A percentile compares a stretch with the other conserved stretches of the same genome.
Evolutionary conservation across 2,329 filamentous ascomycete genomes (phyloP).

Genomic region (Endothia cerciana): DNA sequence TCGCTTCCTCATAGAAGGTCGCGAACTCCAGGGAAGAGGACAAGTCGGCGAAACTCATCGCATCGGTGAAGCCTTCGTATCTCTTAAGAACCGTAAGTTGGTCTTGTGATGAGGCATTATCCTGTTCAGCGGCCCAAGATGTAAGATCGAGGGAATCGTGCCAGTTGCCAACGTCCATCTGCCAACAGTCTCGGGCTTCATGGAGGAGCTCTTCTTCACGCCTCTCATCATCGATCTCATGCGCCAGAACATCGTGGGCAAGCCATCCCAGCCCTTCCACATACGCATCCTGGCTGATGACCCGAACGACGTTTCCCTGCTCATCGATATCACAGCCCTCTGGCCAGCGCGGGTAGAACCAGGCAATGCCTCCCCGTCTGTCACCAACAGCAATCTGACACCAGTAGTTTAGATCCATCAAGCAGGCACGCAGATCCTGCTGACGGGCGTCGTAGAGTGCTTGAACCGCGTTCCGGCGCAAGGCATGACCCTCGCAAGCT

Average conservation of each 20-base stretch:
- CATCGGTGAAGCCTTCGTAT: conserved; percentile 59
- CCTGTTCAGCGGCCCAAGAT: conserved; percentile 42
- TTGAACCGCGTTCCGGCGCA: conserved; percentile 68
- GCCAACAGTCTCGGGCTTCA: conserved; percentile 71
- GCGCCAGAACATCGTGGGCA: conserved; percentile 58
- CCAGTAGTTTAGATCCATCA: conserved; percentile 91
- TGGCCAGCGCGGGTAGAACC: conserved; percentile 83
- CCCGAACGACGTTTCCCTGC: conserved; percentile 69
- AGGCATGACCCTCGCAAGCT: conserved; percentile 84
- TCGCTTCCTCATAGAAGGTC: conserved; percentile 46
- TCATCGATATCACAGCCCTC: conserved; percentile 70
- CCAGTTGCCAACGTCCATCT: conserved; percentile 65
- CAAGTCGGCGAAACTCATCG: conserved; percentile 69
- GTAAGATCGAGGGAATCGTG: conserved; percentile 46
- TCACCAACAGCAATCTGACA: conserved; percentile 96
- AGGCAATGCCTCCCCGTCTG: conserved; percentile 82
- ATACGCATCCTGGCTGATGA: conserved; percentile 83
- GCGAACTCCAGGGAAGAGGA: conserved; percentile 55
- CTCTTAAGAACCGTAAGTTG: conserved; percentile 48
- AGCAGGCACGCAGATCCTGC: conserved; percentile 76
- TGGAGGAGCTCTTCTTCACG: conserved; percentile 66
- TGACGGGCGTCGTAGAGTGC: conserved; percentile 71
- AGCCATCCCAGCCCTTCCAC: conserved; percentile 77
- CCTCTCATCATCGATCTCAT: conserved; percentile 42
- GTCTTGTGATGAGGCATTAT: conserved; percentile 27